A percentile compares a stretch with the other conserved stretches of the same genome.
phyloP scores from a whole-genome alignment of 768 basidiomycete genomes.

The Trametes meyenii region DNA sequence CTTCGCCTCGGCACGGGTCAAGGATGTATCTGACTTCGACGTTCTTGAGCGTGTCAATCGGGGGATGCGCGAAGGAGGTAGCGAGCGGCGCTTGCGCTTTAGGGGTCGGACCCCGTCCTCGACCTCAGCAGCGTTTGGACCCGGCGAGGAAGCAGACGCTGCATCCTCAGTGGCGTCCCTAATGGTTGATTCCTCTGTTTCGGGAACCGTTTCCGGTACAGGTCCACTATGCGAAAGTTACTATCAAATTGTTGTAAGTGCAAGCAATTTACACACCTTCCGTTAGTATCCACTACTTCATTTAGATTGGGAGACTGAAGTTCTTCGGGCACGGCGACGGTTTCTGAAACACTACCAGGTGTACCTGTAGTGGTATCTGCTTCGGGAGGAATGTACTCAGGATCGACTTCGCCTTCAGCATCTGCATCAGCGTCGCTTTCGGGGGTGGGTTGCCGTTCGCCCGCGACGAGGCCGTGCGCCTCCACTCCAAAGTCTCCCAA shows the following conservation, averaged over 20 bases:
- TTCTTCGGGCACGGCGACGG: too few species aligned
- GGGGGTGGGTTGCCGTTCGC: neutral
- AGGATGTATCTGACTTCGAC: conserved; percentile 21
- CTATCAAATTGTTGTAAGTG: too few species aligned
- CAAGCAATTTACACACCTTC: too few species aligned
- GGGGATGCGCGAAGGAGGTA: neutral
- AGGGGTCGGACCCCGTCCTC: conserved; percentile 9
- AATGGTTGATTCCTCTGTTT: neutral
- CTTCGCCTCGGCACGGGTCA: neutral
- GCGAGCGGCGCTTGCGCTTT: conserved; percentile 33
- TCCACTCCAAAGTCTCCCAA: neutral
- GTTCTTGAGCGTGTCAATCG: conserved; percentile 28
- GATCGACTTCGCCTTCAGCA: conserved; percentile 27
- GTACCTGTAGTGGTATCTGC: neutral
- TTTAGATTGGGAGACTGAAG: neutral
- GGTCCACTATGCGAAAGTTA: too few species aligned
- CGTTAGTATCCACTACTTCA: neutral
- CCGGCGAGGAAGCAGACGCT: conserved; percentile 4
- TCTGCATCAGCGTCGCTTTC: conserved; percentile 12
- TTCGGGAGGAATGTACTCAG: conserved; percentile 14
- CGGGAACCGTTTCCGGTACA: neutral
- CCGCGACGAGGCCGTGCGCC: neutral
- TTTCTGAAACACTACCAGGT: neutral
- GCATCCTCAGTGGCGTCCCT: neutral
- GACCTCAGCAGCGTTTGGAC: conserved; percentile 8